Conservation (phyloP, 2,329 filamentous ascomycete species). For the Lachnellula arida region DNA sequence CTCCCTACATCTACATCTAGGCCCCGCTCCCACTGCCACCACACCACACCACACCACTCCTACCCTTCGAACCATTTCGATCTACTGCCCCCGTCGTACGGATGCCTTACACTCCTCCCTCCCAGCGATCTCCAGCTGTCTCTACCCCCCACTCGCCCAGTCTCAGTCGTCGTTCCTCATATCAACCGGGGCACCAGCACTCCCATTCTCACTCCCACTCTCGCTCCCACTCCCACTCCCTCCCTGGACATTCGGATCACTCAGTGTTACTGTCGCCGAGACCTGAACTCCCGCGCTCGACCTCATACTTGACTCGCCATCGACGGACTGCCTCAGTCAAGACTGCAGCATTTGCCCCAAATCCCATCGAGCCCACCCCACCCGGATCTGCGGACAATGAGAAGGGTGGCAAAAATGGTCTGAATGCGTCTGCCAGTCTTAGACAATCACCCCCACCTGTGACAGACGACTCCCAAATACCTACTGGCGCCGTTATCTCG, state of each 20-base stretch:
- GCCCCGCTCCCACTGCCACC: too few relatives aligned
- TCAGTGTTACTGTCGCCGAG: conserved; percentile 28
- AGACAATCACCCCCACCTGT: conserved; percentile 81
- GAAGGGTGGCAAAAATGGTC: conserved; percentile 25
- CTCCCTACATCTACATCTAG: too few relatives aligned
- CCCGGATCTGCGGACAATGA: conserved; percentile 27
- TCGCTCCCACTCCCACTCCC: too few relatives aligned
- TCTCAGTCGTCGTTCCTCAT: conserved; percentile 54
- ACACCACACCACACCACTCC: conserved; percentile 1
- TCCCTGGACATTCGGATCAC: neutral
- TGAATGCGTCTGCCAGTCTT: conserved; percentile 52
- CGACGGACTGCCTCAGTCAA: conserved; percentile 51
- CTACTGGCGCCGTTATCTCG: conserved; percentile 80
- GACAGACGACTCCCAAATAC: conserved; percentile 67
- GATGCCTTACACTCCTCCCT: conserved; percentile 88
- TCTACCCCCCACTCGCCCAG: conserved; percentile 54
- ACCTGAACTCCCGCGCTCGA: conserved; percentile 56
- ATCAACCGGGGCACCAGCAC: conserved; percentile 39
- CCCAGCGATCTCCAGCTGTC: conserved; percentile 58
- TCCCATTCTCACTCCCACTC: neutral
- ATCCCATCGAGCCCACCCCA: conserved; percentile 25
- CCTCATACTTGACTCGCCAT: conserved; percentile 62
- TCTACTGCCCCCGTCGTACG: conserved; percentile 32
- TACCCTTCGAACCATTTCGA: conserved; percentile 3
- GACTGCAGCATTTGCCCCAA: conserved; percentile 26